A percentile compares a stretch with the other conserved stretches of the same genome.
These are phyloP conservation scores for Dimocarpus longan DNA, from an alignment of 345 rosid species.

Conservation along the genomic window DNA sequence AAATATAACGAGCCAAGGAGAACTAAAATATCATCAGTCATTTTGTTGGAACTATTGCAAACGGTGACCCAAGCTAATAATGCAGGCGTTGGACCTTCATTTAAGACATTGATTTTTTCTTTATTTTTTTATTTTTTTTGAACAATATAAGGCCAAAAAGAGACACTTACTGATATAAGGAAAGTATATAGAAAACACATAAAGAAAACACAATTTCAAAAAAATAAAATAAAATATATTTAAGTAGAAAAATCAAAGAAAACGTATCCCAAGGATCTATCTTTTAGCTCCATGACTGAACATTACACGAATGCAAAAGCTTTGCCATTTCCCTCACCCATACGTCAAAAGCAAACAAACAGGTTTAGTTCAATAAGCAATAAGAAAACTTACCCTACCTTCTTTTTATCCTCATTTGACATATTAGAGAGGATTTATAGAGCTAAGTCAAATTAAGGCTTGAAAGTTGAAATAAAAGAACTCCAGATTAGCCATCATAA, in stretches of 20 bases:
- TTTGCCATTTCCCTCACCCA: neutral
- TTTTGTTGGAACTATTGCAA: neutral
- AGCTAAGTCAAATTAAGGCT: neutral
- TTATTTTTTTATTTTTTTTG: too few species aligned
- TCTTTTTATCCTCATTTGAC: neutral
- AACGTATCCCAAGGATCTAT: neutral
- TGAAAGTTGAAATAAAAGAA: neutral
- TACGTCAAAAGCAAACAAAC: neutral
- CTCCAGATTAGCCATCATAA: neutral
- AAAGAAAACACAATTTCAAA: neutral
- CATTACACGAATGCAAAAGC: neutral
- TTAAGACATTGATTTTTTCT: too few species aligned
- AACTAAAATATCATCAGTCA: neutral
- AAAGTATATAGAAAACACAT: too few species aligned
- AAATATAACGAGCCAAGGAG: neutral
- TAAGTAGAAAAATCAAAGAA: too few species aligned
- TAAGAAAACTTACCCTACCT: neutral
- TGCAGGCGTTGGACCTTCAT: neutral
- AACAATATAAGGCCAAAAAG: too few species aligned
- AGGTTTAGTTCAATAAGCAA: neutral
- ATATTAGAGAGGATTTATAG: neutral
- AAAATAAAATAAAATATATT: too few species aligned
- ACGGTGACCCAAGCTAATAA: neutral
- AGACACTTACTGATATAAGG: too few species aligned
- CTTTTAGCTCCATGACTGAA: neutral